Percentiles rank a stretch among this genome's conserved stretches.
Conservation (phyloP, 2,329 filamentous ascomycete genomes). For the Cytospora mali region DNA sequence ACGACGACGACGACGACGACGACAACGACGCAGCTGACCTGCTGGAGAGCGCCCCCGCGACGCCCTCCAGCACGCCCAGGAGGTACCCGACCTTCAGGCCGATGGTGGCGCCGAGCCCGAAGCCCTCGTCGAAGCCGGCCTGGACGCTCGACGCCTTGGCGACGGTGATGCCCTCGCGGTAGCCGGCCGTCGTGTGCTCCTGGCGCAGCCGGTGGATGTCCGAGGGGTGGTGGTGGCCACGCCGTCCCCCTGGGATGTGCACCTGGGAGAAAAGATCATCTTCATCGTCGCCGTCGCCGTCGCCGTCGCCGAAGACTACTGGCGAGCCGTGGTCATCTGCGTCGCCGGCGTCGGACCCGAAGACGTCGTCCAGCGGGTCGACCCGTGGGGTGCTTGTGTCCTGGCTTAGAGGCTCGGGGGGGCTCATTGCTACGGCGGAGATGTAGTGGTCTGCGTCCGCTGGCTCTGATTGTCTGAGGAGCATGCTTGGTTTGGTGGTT, state of each 20-base stretch:
- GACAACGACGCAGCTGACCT: neutral
- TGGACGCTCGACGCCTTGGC: conserved; percentile 81
- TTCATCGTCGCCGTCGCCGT: neutral
- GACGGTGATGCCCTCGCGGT: conserved; percentile 80
- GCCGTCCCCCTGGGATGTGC: neutral
- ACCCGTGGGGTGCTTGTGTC: conserved; percentile 4
- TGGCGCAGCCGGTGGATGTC: conserved; percentile 75
- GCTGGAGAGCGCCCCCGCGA: conserved; percentile 52
- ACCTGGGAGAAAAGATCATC: neutral
- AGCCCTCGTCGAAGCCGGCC: conserved; percentile 89
- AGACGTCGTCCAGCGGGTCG: conserved; percentile 27
- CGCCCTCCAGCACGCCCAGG: conserved; percentile 75
- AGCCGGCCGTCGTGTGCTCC: conserved; percentile 82
- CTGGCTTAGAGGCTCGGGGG: neutral
- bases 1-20: neutral
- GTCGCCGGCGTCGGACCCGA: conserved; percentile 24
- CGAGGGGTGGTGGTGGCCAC: conserved; percentile 45
- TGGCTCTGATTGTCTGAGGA: conserved; percentile 27
- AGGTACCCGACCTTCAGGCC: conserved; percentile 75
- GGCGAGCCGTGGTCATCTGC: neutral
- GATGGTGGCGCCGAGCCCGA: conserved; percentile 78
- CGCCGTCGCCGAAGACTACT: neutral
- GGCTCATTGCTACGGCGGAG: conserved; percentile 7
- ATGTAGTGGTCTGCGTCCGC: conserved; percentile 26
- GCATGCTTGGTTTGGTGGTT: conserved; percentile 14